Base-by-base conservation (phyloP, 108 stramenopile genomes). In the Cyclostephanos invisitatus region DNA sequence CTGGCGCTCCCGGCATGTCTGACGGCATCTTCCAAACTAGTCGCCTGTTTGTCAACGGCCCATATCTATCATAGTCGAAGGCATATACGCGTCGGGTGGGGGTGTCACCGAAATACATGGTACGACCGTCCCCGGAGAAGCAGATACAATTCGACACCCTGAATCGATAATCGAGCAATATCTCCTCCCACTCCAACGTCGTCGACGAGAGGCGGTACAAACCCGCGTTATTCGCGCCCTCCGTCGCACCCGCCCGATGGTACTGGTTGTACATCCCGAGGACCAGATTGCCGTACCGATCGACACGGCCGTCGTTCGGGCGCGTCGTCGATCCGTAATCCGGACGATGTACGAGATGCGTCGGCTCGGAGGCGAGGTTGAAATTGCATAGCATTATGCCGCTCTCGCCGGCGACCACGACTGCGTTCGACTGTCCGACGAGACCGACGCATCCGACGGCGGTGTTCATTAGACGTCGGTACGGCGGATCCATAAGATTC, bases 191-290 rank as follows among this genome's bases (percentile, higher is more conserved):
- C 29, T 76, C 50, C 4, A 83, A 20, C 47, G 72, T 51, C 0
- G 71, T 48, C 2, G 56, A 29, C 36, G 74, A 73, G 21, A 86
- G 64, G 1, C 89, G 75, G 44, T 80, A 87, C 12, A 89, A 50
- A 12, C 89, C 85, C 12, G 81, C 81, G 77, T 85, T 86, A 54
- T 87, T 85, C 24, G 74, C 74, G 0, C 85, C 86, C 24, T 62
- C 82, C 6, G 85, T 75, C 3, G 87, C 29, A n/a, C 89, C 85
- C 49, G 71, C 67, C 24, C 85, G 78, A 64, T 90, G 87, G 64
- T 88, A 87, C 54, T 87, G 83, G 62, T 90, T 90, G 77, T 88
- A 90, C 86, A 87, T 89, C 5, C 89, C 89, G 40, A 90, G 48
- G 1, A 90, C 85, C 3, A 87, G 75, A 17, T 84, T 78, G 11